Conservation (phyloP, 768 basidiomycete genomes). For the Rhodotorula graminis region DNA sequence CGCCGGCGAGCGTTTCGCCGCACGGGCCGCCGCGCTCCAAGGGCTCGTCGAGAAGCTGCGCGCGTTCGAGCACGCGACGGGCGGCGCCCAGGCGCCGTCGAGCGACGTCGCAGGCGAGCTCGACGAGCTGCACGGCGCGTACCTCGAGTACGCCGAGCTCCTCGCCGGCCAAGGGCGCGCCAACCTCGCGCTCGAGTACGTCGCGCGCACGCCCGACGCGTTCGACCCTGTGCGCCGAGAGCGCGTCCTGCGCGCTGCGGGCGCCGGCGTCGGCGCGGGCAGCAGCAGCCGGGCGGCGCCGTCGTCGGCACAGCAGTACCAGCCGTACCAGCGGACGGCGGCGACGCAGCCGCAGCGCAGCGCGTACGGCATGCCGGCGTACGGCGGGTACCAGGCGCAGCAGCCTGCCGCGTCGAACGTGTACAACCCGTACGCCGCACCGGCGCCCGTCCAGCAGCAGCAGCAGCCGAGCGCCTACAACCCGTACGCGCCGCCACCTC, state of each 20-base stretch:
- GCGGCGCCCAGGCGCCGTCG: conserved; percentile 48
- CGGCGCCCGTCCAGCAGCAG: neutral
- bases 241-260: conserved; percentile 48
- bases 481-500: conserved; percentile 4
- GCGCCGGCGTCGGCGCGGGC: neutral
- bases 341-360: neutral
- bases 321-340: conserved; percentile 18
- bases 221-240: conserved; percentile 62
- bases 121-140: conserved; percentile 83
- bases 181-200: conserved; percentile 70
- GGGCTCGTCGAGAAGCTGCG: neutral
- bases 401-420: conserved; percentile 23
- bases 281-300: neutral
- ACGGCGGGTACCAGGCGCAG: neutral
- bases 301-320: conserved; percentile 17
- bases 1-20: neutral
- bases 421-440: conserved; percentile 10
- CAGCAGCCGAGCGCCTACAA: conserved; percentile 18
- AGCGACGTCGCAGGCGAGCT: conserved; percentile 71
- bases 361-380: conserved; percentile 3
- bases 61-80: conserved; percentile 70
- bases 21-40: neutral
- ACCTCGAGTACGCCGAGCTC: conserved; percentile 91
- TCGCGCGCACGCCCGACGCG: conserved; percentile 69
- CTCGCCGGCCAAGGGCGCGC: conserved; percentile 85